Conservation (phyloP, 306 rosid species). For the Cicer judaicum region DNA sequence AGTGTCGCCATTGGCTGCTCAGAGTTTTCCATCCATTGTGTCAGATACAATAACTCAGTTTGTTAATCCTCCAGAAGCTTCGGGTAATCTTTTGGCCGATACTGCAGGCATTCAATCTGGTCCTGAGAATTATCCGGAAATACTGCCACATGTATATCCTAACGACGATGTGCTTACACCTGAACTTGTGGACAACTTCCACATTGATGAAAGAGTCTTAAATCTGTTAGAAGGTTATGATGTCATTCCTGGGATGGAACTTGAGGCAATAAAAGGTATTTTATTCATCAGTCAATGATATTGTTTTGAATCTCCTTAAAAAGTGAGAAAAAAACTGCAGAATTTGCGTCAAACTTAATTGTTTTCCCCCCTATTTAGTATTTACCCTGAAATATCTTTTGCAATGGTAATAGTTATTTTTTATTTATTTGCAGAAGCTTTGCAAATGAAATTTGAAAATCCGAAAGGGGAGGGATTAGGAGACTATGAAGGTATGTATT, state of each 20-base stretch:
- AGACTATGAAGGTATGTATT: conserved; percentile 65
- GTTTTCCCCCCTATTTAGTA: neutral
- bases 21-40: conserved; percentile 69
- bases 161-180: conserved; percentile 45
- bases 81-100: conserved; percentile 88
- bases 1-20: conserved; percentile 72
- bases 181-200: conserved; percentile 65
- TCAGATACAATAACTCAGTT: conserved; percentile 77
- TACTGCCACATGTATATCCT: conserved; percentile 46
- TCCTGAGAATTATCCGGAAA: conserved; percentile 50
- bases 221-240: conserved; percentile 72
- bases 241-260: conserved; percentile 88
- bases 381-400: conserved; percentile 34
- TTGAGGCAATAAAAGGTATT: conserved; percentile 80
- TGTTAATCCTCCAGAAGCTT: conserved; percentile 96
- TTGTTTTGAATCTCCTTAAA: conserved; percentile 30
- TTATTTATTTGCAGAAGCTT: conserved; percentile 67
- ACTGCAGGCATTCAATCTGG: conserved; percentile 61
- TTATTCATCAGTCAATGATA: conserved; percentile 25
- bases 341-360: conserved; percentile 32
- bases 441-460: conserved; percentile 75
- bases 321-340: neutral
- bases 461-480: conserved; percentile 57
- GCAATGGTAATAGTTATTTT: conserved; percentile 29
- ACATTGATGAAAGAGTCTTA: conserved; percentile 83